Evolutionary conservation across 1,284 basidiomycete species (phyloP).

Genomic region (Singerocomus inundabilis): DNA sequence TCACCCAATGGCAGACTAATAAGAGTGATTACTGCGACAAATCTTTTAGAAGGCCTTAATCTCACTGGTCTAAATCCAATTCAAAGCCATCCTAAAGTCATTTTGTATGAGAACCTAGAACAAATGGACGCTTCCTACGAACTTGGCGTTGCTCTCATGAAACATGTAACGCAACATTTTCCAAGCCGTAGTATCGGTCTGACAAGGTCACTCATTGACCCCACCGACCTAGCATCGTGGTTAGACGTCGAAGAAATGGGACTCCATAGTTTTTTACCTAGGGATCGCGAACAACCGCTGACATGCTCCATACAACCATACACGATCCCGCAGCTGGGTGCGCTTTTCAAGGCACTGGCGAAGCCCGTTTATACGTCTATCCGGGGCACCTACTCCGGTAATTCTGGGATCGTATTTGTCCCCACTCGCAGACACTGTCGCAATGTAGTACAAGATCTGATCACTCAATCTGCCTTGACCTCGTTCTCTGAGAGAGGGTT

Average conservation of each 20-base stretch:
- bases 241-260: constrained; percentile 67
- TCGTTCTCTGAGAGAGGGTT: constrained; percentile 73
- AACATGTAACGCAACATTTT: constrained; percentile 56
- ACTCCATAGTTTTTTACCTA: constrained; percentile 79
- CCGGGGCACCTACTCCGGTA: constrained; percentile 39
- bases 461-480: constrained; percentile 84
- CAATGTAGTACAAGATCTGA: constrained; percentile 78
- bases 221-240: constrained; percentile 82
- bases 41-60: constrained; percentile 42
- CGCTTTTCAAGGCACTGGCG: constrained; percentile 89
- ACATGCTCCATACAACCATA: constrained; percentile 74
- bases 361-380: constrained; percentile 84
- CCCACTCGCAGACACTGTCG: constrained; percentile 83
- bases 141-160: constrained; percentile 70
- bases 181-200: constrained; percentile 79
- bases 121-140: constrained; percentile 85
- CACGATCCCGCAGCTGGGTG: constrained; percentile 83
- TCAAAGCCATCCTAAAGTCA: constrained; percentile 54
- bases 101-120: constrained; percentile 87
- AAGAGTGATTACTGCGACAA: constrained; percentile 52
- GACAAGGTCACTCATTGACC: constrained; percentile 78
- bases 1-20: constrained; percentile 43
- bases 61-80: constrained; percentile 29
- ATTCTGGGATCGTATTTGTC: constrained; percentile 82
- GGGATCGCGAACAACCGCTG: constrained; percentile 82